Percentiles rank a stretch among this genome's conserved stretches.
Evolutionary conservation across 768 basidiomycete species (phyloP).

Genomic region (Tubosaeta sp.): DNA sequence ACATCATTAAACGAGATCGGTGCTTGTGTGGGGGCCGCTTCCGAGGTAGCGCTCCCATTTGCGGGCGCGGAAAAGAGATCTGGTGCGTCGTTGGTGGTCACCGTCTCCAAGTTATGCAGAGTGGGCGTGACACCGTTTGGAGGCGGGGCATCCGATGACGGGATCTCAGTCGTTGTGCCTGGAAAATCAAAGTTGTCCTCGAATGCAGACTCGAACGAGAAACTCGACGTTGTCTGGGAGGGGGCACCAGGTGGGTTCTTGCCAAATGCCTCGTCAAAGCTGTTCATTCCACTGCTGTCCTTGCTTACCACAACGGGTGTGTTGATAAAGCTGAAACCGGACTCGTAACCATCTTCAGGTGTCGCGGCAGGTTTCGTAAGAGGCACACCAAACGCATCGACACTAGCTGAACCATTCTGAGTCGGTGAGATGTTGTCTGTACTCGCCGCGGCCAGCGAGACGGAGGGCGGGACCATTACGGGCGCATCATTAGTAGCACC

Average conservation of each 20-base stretch:
- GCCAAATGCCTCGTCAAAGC: constrained; percentile 74
- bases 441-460: constrained; percentile 13
- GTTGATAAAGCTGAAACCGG: constrained; percentile 18
- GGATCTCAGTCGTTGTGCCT: constrained; percentile 29
- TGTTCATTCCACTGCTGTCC: constrained; percentile 39
- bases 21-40: constrained; percentile 15
- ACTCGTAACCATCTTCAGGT: constrained; percentile 19
- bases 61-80: constrained; percentile 13
- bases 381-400: constrained; percentile 41
- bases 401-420: constrained; percentile 17
- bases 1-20: constrained; percentile 45
- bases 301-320: constrained; percentile 10
- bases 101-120: constrained; percentile 1
- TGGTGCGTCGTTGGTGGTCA: constrained; percentile 6
- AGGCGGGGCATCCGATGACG: constrained; percentile 15
- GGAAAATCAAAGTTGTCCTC: constrained; percentile 67
- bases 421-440: constrained; percentile 13
- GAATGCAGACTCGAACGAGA: constrained; percentile 65
- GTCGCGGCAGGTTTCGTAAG: constrained; percentile 15
- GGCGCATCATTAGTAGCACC: constrained; percentile 29
- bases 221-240: constrained; percentile 31
- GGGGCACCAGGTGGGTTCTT: constrained; percentile 42
- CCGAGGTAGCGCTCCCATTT: constrained; percentile 9
- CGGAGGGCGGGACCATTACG: constrained; percentile 15
- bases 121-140: constrained; percentile 24